Base-by-base conservation (phyloP, 2,329 filamentous ascomycete genomes). In the Dothideomycetidae sp. region DNA sequence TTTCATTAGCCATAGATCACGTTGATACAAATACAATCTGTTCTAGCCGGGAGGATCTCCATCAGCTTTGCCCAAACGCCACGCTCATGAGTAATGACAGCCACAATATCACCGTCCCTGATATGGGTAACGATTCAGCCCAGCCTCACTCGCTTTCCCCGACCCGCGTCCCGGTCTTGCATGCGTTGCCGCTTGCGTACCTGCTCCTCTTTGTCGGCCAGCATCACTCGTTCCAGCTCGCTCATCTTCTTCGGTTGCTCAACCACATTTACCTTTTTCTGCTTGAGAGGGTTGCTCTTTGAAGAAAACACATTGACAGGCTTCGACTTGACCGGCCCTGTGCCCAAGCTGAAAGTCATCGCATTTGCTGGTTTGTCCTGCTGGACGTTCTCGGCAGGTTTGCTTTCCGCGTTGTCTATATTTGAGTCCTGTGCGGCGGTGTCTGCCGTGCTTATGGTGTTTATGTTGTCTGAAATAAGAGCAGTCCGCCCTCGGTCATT, bases 201-300 rank as follows among this genome's bases (percentile, higher is more conserved):
- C 31, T 61, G 46, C 39, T 58, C 56, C 41, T 59, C 78, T 57
- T 79, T 82, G 13, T 38, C 36, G 4, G 28, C 15, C 12, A 32
- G 36, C 85, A 93, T 93, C 50, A 90, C 92, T 37, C 79, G 71
- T 59, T 88, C 84, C 3, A 78, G 79, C 53, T 92, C 83, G 50
- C 81, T 88, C 71, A 93, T 88, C 51, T 81, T 90, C 66, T 81
- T 84, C 2, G 75, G 76, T 38, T 70, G 70, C 43, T 74, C 73
- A 39, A 58, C 54, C 13, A 56, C 53, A 9, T 65, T 68, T 19
- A 56, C 44, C 54, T 82, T 83, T 57, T 83, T 83, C 3, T 68
- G 62, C 1, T 71, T 68, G 2, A 83, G 61, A 0, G 77, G 75
- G 45, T 86, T 88, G 62, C 84, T 86, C 54, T 72, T 75, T 3